Conservation (phyloP, 305 asterid species). For the Striga hermonthica region DNA sequence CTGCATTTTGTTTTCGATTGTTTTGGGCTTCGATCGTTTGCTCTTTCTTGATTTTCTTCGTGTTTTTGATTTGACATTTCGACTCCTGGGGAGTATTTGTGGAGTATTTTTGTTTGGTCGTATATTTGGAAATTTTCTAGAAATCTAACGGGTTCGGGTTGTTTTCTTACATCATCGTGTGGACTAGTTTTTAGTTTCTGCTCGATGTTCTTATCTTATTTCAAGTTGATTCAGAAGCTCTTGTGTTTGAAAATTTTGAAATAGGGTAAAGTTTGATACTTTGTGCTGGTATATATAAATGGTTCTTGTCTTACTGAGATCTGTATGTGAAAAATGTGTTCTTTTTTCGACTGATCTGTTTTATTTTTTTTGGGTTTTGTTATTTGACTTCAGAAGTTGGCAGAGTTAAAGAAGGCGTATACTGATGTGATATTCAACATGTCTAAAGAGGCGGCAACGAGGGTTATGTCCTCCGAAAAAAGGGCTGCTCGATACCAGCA, state of each 20-base stretch:
- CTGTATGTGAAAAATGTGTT: not conserved
- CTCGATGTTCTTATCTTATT: no score
- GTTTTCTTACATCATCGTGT: constrained; percentile 1
- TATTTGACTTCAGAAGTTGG: constrained; percentile 51
- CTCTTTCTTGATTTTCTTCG: not conserved
- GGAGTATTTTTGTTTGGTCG: not conserved
- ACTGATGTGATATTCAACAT: constrained; percentile 74
- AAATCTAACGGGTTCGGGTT: not conserved
- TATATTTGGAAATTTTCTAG: not conserved
- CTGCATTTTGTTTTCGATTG: constrained; percentile 30
- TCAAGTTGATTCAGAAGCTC: not conserved
- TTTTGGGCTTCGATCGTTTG: constrained; percentile 31
- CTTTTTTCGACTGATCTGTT: not conserved
- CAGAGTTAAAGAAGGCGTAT: constrained; percentile 67
- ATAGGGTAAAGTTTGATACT: constrained; percentile 20
- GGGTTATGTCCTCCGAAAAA: constrained; percentile 73
- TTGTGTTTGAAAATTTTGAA: constrained; percentile 4
- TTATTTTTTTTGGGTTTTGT: constrained; percentile 5
- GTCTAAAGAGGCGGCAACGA: constrained; percentile 76
- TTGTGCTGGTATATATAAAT: constrained; percentile 1
- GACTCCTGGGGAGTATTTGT: constrained; percentile 7
- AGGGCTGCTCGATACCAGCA: constrained; percentile 58
- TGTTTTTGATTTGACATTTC: constrained; percentile 14
- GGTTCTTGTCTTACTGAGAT: not conserved
- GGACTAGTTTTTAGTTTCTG: no score